Percentiles rank a stretch among this genome's conserved stretches.
Conservation (phyloP, 2,329 filamentous ascomycete species). For the Chaetomium globosum region DNA sequence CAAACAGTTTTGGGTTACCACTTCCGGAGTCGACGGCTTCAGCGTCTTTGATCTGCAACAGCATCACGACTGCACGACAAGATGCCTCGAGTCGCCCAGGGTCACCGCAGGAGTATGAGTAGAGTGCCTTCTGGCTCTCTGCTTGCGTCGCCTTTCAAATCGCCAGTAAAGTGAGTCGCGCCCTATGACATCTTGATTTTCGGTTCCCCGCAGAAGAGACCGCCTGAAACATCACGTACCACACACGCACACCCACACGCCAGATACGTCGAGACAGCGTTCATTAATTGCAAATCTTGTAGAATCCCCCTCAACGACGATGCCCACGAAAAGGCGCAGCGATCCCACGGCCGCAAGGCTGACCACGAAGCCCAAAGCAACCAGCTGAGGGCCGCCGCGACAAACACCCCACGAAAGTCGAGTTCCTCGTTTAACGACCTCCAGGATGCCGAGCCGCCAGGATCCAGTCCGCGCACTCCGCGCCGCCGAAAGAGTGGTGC, state of each 20-base stretch:
- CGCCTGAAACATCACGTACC: background rate
- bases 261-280: background rate
- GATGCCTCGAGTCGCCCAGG: conserved; percentile 63
- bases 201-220: background rate
- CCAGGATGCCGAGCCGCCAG: conserved; percentile 57
- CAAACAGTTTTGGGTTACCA: conserved; percentile 33
- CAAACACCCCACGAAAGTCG: conserved; percentile 68
- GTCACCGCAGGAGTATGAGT: conserved; percentile 53
- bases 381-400: conserved; percentile 78
- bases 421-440: conserved; percentile 61
- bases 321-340: conserved; percentile 83
- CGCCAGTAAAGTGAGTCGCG: conserved; percentile 57
- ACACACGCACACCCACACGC: background rate
- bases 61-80: conserved; percentile 35
- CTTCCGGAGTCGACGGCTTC: conserved; percentile 23
- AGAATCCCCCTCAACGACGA: conserved; percentile 98
- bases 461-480: conserved; percentile 61
- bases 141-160: conserved; percentile 58
- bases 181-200: background rate
- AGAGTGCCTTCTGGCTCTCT: conserved; percentile 53
- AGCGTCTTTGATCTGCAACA: conserved; percentile 19
- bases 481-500: conserved; percentile 45
- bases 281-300: conserved; percentile 19
- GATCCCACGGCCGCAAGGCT: conserved; percentile 83
- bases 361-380: conserved; percentile 90